Base-by-base conservation (phyloP, 305 asterid species). In the Solanum hybrid region DNA sequence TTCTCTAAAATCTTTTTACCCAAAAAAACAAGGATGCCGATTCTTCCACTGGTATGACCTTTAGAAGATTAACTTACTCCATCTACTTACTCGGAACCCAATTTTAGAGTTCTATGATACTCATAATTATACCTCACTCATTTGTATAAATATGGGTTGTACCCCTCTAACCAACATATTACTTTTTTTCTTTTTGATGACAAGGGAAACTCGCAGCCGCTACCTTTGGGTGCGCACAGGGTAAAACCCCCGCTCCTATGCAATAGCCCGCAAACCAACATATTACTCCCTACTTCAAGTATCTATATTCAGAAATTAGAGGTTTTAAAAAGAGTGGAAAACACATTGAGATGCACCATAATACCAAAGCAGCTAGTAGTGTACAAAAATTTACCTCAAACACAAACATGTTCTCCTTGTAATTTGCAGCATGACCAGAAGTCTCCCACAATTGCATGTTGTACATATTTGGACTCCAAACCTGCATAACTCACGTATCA, bases 401-500 rank as follows among this genome's bases (percentile, higher is more conserved):
- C 88, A 97, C 92, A 92, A 97, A 97, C 99, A 97, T 97, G 91
- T 97, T 97, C 93, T 97, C 99, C 95, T 93, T 96, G 93, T 97
- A 97, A 91, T 97, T 96, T 79, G 98, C 99, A 92, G 99, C 99
- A 94, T 97, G 99, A 76, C 99, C 99, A 90, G 99, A 97, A 77
- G 98, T 95, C 93, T 97, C 99, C 99, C 99, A 97, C 78, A 97
- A 94, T 91, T 97, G 95, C 99, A 97, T 97, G 89, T 97, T 96
- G 91, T 94, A 98, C 97, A 98, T 95, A 93, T 96, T 97, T 87
- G 99, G 99, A 80, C 95, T 91, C 96, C 95, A 92, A 42, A 97
- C 99, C 99, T 97, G 87, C 86, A 90, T 40, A 76, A 42, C 26
- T n/a, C 72, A 82, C 10, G 75, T 31, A 75, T 38, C 69, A 91